Percentiles rank a stretch among this genome's conserved stretches.
phyloP scores from a whole-genome alignment of 352 stramenopile species.

The Hyaloperonospora arabidopsidis region DNA sequence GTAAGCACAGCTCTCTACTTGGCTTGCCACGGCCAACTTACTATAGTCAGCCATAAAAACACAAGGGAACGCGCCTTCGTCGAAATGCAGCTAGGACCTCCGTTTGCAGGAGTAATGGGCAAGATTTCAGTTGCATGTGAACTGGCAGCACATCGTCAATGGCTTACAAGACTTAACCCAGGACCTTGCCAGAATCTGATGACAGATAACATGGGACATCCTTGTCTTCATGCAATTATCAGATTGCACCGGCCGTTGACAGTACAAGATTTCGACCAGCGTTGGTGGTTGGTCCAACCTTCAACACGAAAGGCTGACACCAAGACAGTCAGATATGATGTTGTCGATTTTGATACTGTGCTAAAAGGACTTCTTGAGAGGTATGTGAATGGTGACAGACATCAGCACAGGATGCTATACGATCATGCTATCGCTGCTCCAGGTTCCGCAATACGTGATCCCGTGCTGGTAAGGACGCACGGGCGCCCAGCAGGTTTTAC shows the following conservation, averaged over 20 bases:
- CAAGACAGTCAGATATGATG: neutral
- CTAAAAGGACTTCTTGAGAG: neutral
- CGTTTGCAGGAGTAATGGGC: neutral
- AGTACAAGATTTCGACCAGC: neutral
- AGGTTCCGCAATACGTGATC: neutral
- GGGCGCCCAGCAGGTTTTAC: neutral
- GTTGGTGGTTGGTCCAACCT: no score
- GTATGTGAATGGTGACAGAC: neutral
- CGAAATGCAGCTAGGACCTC: neutral
- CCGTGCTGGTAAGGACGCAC: neutral
- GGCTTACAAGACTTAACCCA: neutral
- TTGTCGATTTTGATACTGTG: neutral
- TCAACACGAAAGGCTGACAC: neutral
- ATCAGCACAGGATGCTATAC: neutral
- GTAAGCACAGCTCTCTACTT: neutral
- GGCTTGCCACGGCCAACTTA: neutral
- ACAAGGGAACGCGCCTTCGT: neutral
- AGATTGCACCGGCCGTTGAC: neutral
- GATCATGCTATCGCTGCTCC: neutral
- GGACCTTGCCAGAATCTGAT: neutral
- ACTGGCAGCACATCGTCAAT: neutral
- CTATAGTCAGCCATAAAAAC: neutral
- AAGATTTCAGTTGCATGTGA: neutral
- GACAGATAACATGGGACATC: neutral
- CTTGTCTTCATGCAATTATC: neutral